Conservation (phyloP, 2,329 filamentous ascomycete species). For the Ophiostoma tasmaniense region DNA sequence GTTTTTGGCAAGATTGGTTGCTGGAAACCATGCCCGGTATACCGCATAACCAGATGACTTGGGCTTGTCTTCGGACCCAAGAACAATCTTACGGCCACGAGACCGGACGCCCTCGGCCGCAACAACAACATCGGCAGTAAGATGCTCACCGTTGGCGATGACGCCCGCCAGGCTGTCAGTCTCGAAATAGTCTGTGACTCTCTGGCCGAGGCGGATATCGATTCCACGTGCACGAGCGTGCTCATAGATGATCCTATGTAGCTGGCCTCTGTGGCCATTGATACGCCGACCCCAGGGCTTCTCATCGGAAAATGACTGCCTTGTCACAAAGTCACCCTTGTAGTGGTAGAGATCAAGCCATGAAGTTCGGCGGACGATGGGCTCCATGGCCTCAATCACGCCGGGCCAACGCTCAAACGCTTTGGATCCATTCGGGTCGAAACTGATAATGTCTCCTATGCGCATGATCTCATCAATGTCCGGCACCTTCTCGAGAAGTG, state of each 20-base stretch:
- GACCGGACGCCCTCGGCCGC: conserved; percentile 29
- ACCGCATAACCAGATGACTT: conserved; percentile 38
- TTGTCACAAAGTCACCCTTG: background rate
- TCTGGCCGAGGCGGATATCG: conserved; percentile 37
- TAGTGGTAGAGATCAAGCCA: background rate
- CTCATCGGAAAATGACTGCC: background rate
- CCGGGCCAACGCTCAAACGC: conserved; percentile 50
- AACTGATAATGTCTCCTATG: conserved; percentile 42
- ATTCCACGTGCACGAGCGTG: conserved; percentile 43
- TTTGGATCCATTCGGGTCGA: conserved; percentile 47
- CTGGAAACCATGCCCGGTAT: conserved; percentile 25
- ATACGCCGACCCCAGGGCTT: conserved; percentile 38
- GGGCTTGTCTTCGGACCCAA: conserved; percentile 35
- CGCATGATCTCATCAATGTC: background rate
- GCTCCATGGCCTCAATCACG: conserved; percentile 41
- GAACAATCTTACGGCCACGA: conserved; percentile 37
- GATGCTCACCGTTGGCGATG: background rate
- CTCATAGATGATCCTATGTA: conserved; percentile 44
- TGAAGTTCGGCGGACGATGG: conserved; percentile 38
- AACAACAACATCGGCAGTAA: background rate
- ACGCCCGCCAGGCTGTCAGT: conserved; percentile 23
- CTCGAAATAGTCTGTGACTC: conserved; percentile 42
- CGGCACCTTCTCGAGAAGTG: conserved; percentile 31
- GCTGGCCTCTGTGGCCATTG: conserved; percentile 45
- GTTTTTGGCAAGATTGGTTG: background rate